These are phyloP conservation scores for Apiotrichum veenhuisii DNA, from an alignment of 1,284 basidiomycete genomes.

Conservation along the genomic window DNA sequence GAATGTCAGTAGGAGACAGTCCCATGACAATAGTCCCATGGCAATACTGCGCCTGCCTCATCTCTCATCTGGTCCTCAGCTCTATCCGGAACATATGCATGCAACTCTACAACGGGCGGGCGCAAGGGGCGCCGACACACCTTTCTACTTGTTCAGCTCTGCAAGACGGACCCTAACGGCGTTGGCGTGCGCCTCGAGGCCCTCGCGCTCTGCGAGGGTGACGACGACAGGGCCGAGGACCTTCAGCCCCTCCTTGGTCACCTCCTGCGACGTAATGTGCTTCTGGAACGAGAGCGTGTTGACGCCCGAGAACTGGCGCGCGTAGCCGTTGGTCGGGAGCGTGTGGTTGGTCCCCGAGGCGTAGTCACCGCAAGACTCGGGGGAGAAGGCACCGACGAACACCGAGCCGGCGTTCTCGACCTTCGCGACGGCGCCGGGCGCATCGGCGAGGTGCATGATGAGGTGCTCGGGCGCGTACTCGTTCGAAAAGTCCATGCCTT, in stretches of 20 bases:
- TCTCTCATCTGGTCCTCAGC: too few relatives aligned
- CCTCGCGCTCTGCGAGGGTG: conserved; percentile 90
- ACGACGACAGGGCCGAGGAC: conserved; percentile 83
- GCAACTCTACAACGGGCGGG: neutral
- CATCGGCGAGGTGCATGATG: conserved; percentile 78
- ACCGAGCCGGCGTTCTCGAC: conserved; percentile 93
- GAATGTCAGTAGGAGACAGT: too few relatives aligned
- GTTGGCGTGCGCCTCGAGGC: conserved; percentile 84
- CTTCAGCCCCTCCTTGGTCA: conserved; percentile 73
- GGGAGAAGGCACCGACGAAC: conserved; percentile 90
- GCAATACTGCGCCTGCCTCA: too few relatives aligned
- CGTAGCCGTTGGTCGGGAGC: conserved; percentile 89
- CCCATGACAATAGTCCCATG: too few relatives aligned
- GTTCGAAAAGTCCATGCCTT: conserved; percentile 86
- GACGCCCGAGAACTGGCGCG: conserved; percentile 95
- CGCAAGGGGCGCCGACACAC: too few relatives aligned
- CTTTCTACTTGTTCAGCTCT: conserved; percentile 11
- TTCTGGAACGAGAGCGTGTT: conserved; percentile 98
- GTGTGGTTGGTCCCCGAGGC: conserved; percentile 99
- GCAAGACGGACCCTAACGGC: conserved; percentile 48
- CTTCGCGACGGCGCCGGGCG: conserved; percentile 60
- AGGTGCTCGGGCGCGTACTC: conserved; percentile 97
- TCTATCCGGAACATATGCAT: too few relatives aligned
- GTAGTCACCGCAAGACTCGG: conserved; percentile 89
- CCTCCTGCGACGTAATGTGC: conserved; percentile 93